These are phyloP conservation scores for Coffea eugenioides DNA, from an alignment of 257 asterid genomes.

Conservation along the genomic window DNA sequence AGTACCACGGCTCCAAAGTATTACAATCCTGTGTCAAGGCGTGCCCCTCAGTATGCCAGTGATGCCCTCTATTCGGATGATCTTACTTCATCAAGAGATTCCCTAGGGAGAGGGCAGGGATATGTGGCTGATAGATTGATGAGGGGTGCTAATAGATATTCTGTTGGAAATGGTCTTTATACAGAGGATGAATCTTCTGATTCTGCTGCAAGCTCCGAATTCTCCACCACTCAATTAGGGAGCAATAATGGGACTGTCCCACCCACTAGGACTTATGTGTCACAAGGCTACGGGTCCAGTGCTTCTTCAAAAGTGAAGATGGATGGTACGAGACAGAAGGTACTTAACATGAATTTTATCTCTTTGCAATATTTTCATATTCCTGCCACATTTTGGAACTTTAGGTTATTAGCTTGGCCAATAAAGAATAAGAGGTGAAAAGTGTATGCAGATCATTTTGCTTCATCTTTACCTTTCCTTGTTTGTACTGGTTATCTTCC, in stretches of 20 bases:
- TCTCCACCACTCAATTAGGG: slow-evolving; percentile 40
- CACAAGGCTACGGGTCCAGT: slow-evolving; percentile 29
- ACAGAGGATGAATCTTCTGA: slow-evolving; percentile 51
- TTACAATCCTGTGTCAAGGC: slow-evolving; percentile 26
- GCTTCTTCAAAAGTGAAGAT: slow-evolving; percentile 26
- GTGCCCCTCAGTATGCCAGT: slow-evolving; percentile 34
- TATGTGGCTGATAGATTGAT: slow-evolving; percentile 24
- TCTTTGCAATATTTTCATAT: background rate
- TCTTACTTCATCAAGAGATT: slow-evolving; percentile 45
- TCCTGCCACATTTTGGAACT: background rate
- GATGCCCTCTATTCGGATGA: slow-evolving; percentile 44
- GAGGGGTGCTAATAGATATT: slow-evolving; percentile 32
- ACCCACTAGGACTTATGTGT: slow-evolving; percentile 22
- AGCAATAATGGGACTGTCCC: slow-evolving; percentile 27
- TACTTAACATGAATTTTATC: background rate
- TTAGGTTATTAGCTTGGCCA: background rate
- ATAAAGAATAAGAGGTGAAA: background rate
- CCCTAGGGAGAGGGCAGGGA: slow-evolving; percentile 34
- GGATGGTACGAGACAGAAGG: slow-evolving; percentile 27
- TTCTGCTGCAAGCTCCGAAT: slow-evolving; percentile 53
- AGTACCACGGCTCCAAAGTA: slow-evolving; percentile 27
- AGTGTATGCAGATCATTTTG: too few species aligned
- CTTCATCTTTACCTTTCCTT: too few species aligned
- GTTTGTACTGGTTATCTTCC: too few species aligned
- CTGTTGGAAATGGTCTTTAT: slow-evolving; percentile 18